Conservation (phyloP, 495 filamentous ascomycete species). For the Talaromyces proteolyticus region DNA sequence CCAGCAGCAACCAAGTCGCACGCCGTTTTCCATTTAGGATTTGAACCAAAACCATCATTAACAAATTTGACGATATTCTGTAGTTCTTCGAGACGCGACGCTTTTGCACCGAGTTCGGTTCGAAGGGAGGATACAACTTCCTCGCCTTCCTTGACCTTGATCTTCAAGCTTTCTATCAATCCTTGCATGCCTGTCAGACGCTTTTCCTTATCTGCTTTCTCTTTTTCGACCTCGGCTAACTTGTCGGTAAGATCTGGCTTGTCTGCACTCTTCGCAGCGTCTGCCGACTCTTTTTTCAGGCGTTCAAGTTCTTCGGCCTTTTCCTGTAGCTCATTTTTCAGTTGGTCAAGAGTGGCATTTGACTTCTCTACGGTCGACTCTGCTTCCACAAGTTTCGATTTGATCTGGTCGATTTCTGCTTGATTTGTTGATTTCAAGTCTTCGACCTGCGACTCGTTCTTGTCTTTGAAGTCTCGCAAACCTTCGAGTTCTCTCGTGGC, state of each 20-base stretch:
- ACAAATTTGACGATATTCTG: conserved; percentile 33
- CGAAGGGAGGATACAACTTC: conserved; percentile 37
- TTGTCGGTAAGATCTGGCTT: conserved; percentile 13
- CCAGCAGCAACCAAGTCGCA: conserved; percentile 28
- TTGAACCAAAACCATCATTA: conserved; percentile 27
- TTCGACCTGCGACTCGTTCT: conserved; percentile 42
- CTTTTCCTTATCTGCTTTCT: conserved; percentile 45
- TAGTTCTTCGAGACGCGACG: conserved; percentile 16
- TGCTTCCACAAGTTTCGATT: conserved; percentile 29
- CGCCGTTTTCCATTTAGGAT: conserved; percentile 26
- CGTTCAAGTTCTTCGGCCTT: conserved; percentile 47
- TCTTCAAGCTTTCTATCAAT: conserved; percentile 44
- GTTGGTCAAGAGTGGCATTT: conserved; percentile 38
- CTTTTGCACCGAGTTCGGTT: conserved; percentile 32
- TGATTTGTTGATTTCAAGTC: conserved; percentile 22
- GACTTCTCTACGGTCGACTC: conserved; percentile 42
- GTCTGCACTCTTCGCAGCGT: conserved; percentile 35
- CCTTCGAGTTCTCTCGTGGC: conserved; percentile 54
- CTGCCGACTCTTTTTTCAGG: conserved; percentile 33
- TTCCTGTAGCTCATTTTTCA: conserved; percentile 50
- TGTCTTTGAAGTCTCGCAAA: conserved; percentile 51
- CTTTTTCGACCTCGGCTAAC: conserved; percentile 26
- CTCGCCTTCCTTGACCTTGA: conserved; percentile 44
- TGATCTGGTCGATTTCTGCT: conserved; percentile 34
- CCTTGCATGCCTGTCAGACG: conserved; percentile 43